phyloP scores from a whole-genome alignment of 495 filamentous ascomycete genomes.

The Xylaria intraflava region DNA sequence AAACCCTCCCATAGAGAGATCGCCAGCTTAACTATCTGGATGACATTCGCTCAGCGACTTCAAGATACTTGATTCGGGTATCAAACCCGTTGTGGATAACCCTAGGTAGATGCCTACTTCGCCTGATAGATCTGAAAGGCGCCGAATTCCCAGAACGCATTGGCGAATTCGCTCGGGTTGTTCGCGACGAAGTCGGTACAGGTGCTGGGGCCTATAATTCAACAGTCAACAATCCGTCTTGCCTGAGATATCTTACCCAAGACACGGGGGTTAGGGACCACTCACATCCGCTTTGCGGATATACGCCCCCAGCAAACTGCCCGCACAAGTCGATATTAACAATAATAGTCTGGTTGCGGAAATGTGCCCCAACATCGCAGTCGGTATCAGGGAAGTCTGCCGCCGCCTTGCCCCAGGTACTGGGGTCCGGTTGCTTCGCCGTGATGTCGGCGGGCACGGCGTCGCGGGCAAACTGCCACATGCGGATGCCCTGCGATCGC shows the following conservation, averaged over 20 bases:
- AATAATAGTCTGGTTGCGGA: slow-evolving; percentile 59
- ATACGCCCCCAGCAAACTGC: slow-evolving; percentile 50
- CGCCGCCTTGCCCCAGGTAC: slow-evolving; percentile 50
- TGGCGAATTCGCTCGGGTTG: slow-evolving; percentile 52
- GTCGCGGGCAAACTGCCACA: slow-evolving; percentile 54
- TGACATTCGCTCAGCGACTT: no score
- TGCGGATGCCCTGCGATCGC: slow-evolving; percentile 49
- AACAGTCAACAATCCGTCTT: slow-evolving; percentile 19
- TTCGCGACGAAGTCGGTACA: slow-evolving; percentile 59
- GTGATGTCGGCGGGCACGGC: slow-evolving; percentile 48
- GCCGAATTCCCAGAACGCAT: slow-evolving; percentile 63
- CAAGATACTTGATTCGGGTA: no score
- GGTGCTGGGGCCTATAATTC: slow-evolving; percentile 33
- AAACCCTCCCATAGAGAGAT: no score
- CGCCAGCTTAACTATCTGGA: no score
- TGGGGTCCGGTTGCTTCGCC: slow-evolving; percentile 47
- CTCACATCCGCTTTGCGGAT: slow-evolving; percentile 40
- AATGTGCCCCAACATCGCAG: slow-evolving; percentile 56
- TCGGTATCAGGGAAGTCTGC: slow-evolving; percentile 51
- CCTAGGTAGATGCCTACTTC: not conserved
- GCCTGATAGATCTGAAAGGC: slow-evolving; percentile 54
- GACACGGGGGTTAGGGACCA: slow-evolving; percentile 8
- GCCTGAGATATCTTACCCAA: not conserved
- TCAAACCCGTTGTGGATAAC: no score
- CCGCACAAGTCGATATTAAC: slow-evolving; percentile 67